Conservation (phyloP, 805 yeast species). For the Schizosaccharomyces osmophilus region DNA sequence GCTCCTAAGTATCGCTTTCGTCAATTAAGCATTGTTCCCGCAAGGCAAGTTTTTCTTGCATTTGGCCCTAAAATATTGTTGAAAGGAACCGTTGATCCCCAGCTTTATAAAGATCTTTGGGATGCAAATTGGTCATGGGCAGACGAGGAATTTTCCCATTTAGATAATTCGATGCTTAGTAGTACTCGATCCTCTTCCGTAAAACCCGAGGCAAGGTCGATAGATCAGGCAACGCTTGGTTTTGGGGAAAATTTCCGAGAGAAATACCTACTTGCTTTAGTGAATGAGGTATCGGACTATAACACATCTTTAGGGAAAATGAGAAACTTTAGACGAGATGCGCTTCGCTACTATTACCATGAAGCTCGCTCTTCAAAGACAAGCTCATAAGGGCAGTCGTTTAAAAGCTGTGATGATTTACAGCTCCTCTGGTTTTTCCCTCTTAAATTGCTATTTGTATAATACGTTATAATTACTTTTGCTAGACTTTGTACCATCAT, state of each 20-base stretch:
- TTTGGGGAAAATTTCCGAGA: neutral
- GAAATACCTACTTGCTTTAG: neutral
- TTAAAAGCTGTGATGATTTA: too few relatives aligned
- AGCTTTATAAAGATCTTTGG: neutral
- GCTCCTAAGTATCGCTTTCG: constrained; percentile 14
- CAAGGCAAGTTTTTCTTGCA: constrained; percentile 22
- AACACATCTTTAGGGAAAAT: too few relatives aligned
- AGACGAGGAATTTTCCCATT: constrained; percentile 34
- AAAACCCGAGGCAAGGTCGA: neutral
- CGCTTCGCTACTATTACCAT: too few relatives aligned
- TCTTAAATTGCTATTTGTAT: too few relatives aligned
- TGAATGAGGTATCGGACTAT: too few relatives aligned
- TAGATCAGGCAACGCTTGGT: neutral
- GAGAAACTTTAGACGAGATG: too few relatives aligned
- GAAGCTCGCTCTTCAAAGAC: too few relatives aligned
- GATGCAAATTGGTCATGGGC: constrained; percentile 14
- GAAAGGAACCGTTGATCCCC: constrained; percentile 15
- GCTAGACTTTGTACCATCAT: too few relatives aligned
- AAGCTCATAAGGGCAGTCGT: too few relatives aligned
- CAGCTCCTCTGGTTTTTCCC: too few relatives aligned
- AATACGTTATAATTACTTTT: too few relatives aligned
- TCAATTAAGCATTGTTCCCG: constrained; percentile 18
- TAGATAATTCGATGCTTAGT: constrained; percentile 19
- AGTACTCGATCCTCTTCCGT: neutral
- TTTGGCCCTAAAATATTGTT: constrained; percentile 28